Evolutionary conservation across 805 yeast genomes (phyloP), one percentile per base, ranked within the genome.

Genomic region (Alloascoidea africana): DNA sequence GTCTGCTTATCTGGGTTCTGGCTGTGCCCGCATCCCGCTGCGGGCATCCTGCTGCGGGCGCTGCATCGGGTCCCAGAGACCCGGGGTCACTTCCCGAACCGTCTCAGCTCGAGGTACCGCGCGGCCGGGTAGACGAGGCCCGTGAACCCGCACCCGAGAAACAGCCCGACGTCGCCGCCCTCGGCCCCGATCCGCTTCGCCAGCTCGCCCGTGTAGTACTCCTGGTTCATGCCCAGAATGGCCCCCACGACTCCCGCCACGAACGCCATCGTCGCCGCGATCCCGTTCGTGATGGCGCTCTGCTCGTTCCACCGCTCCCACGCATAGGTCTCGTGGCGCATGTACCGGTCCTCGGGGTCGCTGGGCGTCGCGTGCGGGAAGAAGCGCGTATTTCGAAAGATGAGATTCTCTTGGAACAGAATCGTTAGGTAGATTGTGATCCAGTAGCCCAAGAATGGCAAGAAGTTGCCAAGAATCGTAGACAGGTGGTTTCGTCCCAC

Each of bases 361-460:
- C n/a, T 23, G 43, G 55, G 52, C n/a, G 66, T 40, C n/a, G n/a
- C n/a, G n/a, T n/a, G n/a, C 35, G 57, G 55, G 11, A 72, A 52
- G 39, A 62, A 56, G 33, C 58, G 48, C 35, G 55, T 45, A 34
- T 73, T 65, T 51, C 95, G 66, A 60, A 84, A 84, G 14, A 83
- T 63, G 3, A 66, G 40, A 49, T 82, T 82, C 53, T 84, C 95
- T 45, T 80, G 83, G 2, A 82, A 41, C 23, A 83, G 56, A 34
- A 84, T 53, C n/a, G 71, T 68, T 47, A 77, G 71, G 54, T 84
- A 85, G 59, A 84, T 81, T 41, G 87, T 72, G 39, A 82, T 71
- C 95, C 95, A 84, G 58, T 84, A 84, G 2, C 94, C 94, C 41
- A 84, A 70, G 94, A 84, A 84, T 5, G 95, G 94, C 48, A 84